Percentiles rank a stretch among this genome's conserved stretches.
phyloP scores from a whole-genome alignment of 2,329 filamentous ascomycete genomes.

The Elsinoe batatas region DNA sequence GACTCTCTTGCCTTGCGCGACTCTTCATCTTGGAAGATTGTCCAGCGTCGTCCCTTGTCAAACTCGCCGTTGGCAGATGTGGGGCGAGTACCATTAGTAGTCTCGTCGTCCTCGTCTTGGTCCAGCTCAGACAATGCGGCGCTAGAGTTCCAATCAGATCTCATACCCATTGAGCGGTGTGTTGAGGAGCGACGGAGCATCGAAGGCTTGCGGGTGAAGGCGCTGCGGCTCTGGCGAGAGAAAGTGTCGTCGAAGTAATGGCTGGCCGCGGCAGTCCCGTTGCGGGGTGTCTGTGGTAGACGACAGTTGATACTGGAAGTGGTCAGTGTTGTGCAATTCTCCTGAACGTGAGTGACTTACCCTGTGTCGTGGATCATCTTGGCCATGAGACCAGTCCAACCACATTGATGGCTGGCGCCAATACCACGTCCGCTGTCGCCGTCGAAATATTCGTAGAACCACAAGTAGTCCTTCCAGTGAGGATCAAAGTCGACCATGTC shows the following conservation, averaged over 20 bases:
- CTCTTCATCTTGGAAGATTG: conserved; percentile 46
- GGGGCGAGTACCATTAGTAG: conserved; percentile 16
- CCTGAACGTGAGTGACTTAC: conserved; percentile 43
- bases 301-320: conserved; percentile 66
- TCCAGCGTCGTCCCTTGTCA: conserved; percentile 30
- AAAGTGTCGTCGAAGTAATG: conserved; percentile 96
- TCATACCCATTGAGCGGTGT: conserved; percentile 69
- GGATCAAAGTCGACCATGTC: conserved; percentile 84
- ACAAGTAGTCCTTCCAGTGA: conserved; percentile 86
- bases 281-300: conserved; percentile 84
- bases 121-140: conserved; percentile 24
- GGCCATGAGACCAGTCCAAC: conserved; percentile 91
- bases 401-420: conserved; percentile 87
- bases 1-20: conserved; percentile 28
- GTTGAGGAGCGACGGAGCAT: conserved; percentile 69
- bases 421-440: conserved; percentile 82
- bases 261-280: conserved; percentile 69
- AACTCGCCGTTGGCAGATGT: conserved; percentile 16
- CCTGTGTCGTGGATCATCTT: conserved; percentile 97
- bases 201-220: conserved; percentile 34
- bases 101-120: conserved; percentile 24
- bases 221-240: conserved; percentile 41
- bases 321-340: conserved; percentile 32
- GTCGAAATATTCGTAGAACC: conserved; percentile 98
- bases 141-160: conserved; percentile 58